Base-by-base conservation (phyloP, 2,329 filamentous ascomycete genomes). In the Lanzia echinophila region DNA sequence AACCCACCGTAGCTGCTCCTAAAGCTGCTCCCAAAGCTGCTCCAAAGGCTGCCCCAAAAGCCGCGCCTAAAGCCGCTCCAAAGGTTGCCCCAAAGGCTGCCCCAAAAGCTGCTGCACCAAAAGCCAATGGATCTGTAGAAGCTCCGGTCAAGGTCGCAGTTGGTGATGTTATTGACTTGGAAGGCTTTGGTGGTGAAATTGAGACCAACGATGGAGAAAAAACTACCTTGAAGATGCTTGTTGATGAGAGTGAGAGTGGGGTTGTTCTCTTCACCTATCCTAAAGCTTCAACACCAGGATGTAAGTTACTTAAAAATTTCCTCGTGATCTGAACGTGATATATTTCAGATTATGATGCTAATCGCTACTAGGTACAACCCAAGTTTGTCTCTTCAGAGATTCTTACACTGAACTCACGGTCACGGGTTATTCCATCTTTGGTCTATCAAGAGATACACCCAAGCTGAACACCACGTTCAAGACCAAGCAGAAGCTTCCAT, bases 181-280 rank as follows among this genome's bases (percentile, higher is more conserved):
- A 81, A 41, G 75, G 70, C 55, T 85, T 86, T 64, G 82, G 82
- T 60, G 82, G 81, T 59, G 84, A 94, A 67, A 74, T 99, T 59
- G 83, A 94, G 75, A 94, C 86, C 58, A 84, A 97, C 61, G 89
- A 95, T 60, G 90, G 90, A 64, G 75, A 78, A 51, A 88, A 86
- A 73, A 90, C 87, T 6, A 90, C 83, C 1, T 75, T 99, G 56
- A 86, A 89, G 73, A 77, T 83, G 63, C 82, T 99, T 22, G 79
- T 96, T 47, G 86, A 90, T 31, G 81, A 87, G 67, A 95, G 90
- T 79, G 84, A 88, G 73, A 78, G 81, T 34, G 94, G 92, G 24
- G 87, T 97, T 42, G 89, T 96, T 33, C 75, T 97, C 31, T 96
- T 99, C 71, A 96, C 91, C 32, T 97, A 97, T 68, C 94, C 94